These are phyloP conservation scores for Bidens hawaiensis DNA, from an alignment of 140 eudicot genomes.

Conservation along the genomic window DNA sequence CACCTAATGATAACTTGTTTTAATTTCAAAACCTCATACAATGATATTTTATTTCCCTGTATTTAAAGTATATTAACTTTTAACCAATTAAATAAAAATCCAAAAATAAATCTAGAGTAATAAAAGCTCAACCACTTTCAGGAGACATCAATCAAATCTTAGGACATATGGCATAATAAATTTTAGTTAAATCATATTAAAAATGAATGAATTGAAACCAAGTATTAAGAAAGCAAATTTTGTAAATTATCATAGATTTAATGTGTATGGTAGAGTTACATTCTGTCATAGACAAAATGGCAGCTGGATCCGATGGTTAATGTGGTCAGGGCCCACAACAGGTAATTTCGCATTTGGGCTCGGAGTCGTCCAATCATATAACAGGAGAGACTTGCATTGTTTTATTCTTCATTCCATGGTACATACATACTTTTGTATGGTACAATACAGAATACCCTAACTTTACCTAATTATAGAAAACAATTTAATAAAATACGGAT, in stretches of 20 bases:
- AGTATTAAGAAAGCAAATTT: neutral
- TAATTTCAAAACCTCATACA: too few species aligned
- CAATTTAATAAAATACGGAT: too few species aligned
- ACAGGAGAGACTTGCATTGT: neutral
- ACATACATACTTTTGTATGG: neutral
- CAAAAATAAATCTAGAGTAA: neutral
- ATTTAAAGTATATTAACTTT: too few species aligned
- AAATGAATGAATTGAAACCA: neutral
- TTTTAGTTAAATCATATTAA: neutral
- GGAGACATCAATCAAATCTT: neutral
- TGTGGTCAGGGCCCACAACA: constrained; percentile 1
- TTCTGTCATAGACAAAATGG: neutral
- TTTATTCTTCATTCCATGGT: constrained; percentile 1
- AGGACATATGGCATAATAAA: neutral
- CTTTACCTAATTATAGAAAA: neutral
- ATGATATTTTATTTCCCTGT: too few species aligned
- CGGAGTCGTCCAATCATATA: neutral
- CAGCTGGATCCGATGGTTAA: constrained; percentile 6
- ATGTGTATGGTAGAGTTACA: neutral
- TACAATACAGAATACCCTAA: neutral
- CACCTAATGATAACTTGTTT: too few species aligned
- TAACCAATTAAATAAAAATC: too few species aligned
- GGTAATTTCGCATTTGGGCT: neutral
- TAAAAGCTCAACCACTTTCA: neutral
- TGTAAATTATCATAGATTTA: neutral